These are phyloP conservation scores for Aspergillus saccharolyticus DNA, from an alignment of 495 filamentous ascomycete species.

Conservation along the genomic window DNA sequence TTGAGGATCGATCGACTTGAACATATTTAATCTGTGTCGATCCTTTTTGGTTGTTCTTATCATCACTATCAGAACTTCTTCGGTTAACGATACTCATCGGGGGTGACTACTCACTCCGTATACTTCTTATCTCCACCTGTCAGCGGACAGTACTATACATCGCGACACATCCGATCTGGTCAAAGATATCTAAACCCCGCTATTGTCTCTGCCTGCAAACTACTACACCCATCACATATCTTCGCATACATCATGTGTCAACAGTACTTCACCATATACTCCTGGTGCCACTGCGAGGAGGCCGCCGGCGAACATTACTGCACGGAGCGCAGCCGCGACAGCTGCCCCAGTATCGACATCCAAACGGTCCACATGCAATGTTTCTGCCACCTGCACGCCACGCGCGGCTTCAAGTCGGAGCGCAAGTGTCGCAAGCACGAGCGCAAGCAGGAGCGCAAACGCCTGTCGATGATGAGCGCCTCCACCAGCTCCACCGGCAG, in stretches of 20 bases:
- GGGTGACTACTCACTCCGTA: too few relatives aligned
- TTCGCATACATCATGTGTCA: constrained; percentile 36
- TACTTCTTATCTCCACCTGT: too few relatives aligned
- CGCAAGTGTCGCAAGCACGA: constrained; percentile 21
- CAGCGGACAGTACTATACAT: too few relatives aligned
- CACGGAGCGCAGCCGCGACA: constrained; percentile 25
- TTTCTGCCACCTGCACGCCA: constrained; percentile 41
- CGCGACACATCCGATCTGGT: too few relatives aligned
- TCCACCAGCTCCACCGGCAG: neutral
- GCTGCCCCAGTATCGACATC: constrained; percentile 31
- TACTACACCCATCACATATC: neutral
- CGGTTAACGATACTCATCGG: neutral
- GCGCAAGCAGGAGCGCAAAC: constrained; percentile 22
- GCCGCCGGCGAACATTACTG: constrained; percentile 33
- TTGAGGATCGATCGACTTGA: neutral
- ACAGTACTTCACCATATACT: constrained; percentile 40
- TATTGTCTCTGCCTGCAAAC: constrained; percentile 2
- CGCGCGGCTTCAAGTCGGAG: constrained; percentile 33
- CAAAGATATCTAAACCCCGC: neutral
- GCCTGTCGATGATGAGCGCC: constrained; percentile 1
- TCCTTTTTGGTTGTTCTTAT: neutral
- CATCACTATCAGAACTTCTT: neutral
- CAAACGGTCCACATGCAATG: constrained; percentile 45
- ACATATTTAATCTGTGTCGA: neutral
- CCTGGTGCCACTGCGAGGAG: constrained; percentile 44